Evolutionary conservation across 306 rosid genomes (phyloP).

Genomic region (Cucurbita moschata): DNA sequence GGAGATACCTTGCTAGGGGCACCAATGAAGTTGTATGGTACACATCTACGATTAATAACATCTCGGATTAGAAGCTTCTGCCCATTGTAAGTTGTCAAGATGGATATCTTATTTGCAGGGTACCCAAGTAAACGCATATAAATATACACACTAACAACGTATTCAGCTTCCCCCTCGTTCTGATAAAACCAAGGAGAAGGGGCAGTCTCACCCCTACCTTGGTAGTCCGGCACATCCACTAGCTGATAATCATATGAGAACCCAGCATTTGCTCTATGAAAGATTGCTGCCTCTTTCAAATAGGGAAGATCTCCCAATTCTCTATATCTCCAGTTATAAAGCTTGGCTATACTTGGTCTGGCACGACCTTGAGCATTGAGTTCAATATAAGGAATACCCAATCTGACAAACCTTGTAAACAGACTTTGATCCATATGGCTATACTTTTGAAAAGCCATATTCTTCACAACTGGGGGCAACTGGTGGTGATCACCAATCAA

Average conservation of each 20-base stretch:
- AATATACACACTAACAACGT: conserved; percentile 82
- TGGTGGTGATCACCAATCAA: conserved; percentile 97
- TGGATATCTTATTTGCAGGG: conserved; percentile 90
- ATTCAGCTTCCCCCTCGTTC: conserved; percentile 95
- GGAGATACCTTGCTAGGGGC: conserved; percentile 75
- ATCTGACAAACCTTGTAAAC: conserved; percentile 89
- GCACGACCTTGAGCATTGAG: conserved; percentile 99
- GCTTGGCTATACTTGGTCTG: conserved; percentile 83
- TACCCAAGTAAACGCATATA: conserved; percentile 91
- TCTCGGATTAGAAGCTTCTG: conserved; percentile 96
- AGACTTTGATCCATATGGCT: conserved; percentile 98
- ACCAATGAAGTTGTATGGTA: conserved; percentile 86
- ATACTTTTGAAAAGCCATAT: conserved; percentile 97
- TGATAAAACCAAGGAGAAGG: conserved; percentile 99
- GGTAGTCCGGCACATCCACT: conserved; percentile 91
- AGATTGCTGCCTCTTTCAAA: conserved; percentile 47
- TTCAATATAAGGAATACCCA: conserved; percentile 96
- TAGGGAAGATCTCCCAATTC: conserved; percentile 84
- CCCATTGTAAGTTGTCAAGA: conserved; percentile 97
- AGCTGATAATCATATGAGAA: conserved; percentile 89
- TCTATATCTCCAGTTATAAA: conserved; percentile 96
- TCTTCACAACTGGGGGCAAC: conserved; percentile 97
- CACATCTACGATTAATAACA: conserved; percentile 78
- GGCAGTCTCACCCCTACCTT: conserved; percentile 76
- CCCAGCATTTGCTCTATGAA: conserved; percentile 80